A percentile compares a stretch with the other conserved stretches of the same genome.
Conservation (phyloP, 2,329 filamentous ascomycete species). For the Endoconidiophora laricicola region DNA sequence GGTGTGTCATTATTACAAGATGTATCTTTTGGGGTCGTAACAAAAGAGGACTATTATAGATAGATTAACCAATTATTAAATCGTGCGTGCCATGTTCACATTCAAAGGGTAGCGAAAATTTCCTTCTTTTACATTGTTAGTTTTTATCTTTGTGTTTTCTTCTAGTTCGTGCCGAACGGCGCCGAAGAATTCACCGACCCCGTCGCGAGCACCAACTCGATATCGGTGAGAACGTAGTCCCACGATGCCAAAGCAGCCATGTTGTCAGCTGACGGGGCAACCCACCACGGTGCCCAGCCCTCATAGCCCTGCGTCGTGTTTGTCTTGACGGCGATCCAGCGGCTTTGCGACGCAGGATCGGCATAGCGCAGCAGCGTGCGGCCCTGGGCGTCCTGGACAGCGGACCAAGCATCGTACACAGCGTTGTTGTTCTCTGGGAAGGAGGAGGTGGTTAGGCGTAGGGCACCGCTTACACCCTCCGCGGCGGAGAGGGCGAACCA, state of each 20-base stretch:
- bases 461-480: neutral
- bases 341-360: neutral
- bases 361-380: conserved; percentile 4
- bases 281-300: conserved; percentile 13
- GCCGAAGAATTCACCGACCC: conserved; percentile 9
- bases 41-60: too few species aligned
- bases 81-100: too few species aligned
- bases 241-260: neutral
- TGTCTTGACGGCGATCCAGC: conserved; percentile 12
- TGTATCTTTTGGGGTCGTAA: too few species aligned
- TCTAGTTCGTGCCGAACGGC: conserved; percentile 10
- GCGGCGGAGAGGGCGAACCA: conserved; percentile 4
- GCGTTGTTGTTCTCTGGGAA: conserved; percentile 6
- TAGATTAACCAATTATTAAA: too few species aligned
- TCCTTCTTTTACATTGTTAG: neutral
- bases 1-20: too few species aligned
- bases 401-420: conserved; percentile 5
- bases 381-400: neutral
- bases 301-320: conserved; percentile 9
- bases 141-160: neutral
- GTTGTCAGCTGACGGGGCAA: neutral
- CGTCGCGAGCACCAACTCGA: conserved; percentile 10
- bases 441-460: conserved; percentile 2
- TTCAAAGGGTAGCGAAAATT: too few species aligned
- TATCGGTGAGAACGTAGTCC: conserved; percentile 8